Percentiles rank a stretch among this genome's conserved stretches.
Conservation (phyloP, 129 eudicot species). For the Saussurea involucrata region DNA sequence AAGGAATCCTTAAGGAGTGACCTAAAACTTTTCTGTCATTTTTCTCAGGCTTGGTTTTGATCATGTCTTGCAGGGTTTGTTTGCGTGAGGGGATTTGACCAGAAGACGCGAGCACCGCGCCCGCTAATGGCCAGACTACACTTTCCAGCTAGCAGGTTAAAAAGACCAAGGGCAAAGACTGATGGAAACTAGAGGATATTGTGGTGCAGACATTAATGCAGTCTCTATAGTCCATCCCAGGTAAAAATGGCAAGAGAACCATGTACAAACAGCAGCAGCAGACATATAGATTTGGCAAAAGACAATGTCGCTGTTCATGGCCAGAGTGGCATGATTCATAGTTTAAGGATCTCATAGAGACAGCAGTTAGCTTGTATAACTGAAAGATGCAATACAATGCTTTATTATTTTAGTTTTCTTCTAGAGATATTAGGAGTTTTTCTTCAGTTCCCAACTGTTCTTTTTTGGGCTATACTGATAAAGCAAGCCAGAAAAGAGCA, state of each 20-base stretch:
- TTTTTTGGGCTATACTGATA: neutral
- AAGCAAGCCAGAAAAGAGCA: neutral
- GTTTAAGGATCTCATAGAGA: slow-evolving; percentile 15
- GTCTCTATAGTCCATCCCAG: neutral
- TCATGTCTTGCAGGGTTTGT: slow-evolving; percentile 59
- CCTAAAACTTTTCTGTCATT: neutral
- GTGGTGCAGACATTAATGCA: neutral
- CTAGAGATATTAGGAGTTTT: slow-evolving; percentile 1
- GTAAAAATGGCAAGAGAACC: neutral
- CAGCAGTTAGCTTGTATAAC: slow-evolving; percentile 28
- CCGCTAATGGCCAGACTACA: slow-evolving; percentile 82
- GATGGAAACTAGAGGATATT: slow-evolving; percentile 22
- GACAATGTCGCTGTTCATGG: slow-evolving; percentile 5
- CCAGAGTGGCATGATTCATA: slow-evolving; percentile 16
- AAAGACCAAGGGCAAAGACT: slow-evolving; percentile 35
- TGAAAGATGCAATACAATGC: slow-evolving; percentile 3
- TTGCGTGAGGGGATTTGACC: slow-evolving; percentile 86
- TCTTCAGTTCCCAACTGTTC: neutral
- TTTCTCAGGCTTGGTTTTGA: neutral
- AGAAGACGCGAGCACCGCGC: slow-evolving; percentile 60
- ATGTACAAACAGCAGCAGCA: slow-evolving; percentile 19
- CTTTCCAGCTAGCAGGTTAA: slow-evolving; percentile 65
- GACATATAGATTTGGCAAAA: slow-evolving; percentile 9
- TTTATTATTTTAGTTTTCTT: slow-evolving; percentile 1
- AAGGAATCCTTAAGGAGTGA: neutral